Evolutionary conservation across 2,329 filamentous ascomycete genomes (phyloP), one percentile per base, ranked within the genome.

Genomic region (Sclerotinia nivalis): DNA sequence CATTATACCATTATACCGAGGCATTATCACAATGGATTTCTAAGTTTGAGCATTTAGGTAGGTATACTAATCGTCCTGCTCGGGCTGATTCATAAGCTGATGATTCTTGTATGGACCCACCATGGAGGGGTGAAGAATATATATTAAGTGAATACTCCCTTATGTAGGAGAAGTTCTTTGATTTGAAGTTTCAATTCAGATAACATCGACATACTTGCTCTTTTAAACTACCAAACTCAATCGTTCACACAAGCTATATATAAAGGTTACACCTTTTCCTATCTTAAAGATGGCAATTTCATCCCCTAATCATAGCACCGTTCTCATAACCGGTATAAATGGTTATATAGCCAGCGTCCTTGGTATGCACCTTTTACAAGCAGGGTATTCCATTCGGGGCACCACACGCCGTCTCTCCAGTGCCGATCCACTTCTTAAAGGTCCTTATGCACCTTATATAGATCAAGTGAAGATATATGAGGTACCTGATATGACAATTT

Each of bases 281-380:
- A 13, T 13, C 31, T 13, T 18, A 22, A 60, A 56, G 50, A 77
- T 77, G 76, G 70, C 74, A 45, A 65, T 76, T 45, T 68, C 75
- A 66, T 34, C 50, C 54, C 73, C 70, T 37, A 77, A 78, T 40
- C 71, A 75, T 47, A 73, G 77, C 56, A 76, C 74, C 7, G 72
- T 78, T 10, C 73, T 79, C 28, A 73, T 80, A 47, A 80, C 78
- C 13, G 78, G 78, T 7, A 76, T 77, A 61, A 78, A 78, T 69
- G 78, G 79, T 49, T 79, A 78, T 61, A 76, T 80, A 61, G 79
- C 77, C 43, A 75, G 74, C 56, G 73, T 75, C 9, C 70, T 78
- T 2, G 75, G 77, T 10, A 66, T 74, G 15, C 70, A 74, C 15
- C 71, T 77, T 2, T 75, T 80, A 8, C 50, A 68, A 45, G 73